phyloP scores from a whole-genome alignment of 2,329 filamentous ascomycete species.

The Aspergillus sp. region DNA sequence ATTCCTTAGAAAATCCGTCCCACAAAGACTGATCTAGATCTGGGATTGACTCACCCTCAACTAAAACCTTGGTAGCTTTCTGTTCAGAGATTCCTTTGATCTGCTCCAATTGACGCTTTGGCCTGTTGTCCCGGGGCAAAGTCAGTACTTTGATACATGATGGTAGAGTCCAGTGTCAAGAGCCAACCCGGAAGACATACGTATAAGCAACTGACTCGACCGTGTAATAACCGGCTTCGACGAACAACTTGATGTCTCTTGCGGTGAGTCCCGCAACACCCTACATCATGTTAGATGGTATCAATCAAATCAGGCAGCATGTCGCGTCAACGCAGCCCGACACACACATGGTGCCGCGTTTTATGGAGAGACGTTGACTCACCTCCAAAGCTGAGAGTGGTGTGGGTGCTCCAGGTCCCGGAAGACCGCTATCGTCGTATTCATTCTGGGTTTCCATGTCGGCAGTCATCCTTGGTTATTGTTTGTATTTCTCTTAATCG shows the following conservation, averaged over 20 bases:
- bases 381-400: slow-evolving; percentile 84
- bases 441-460: slow-evolving; percentile 67
- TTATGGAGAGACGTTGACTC: slow-evolving; percentile 25
- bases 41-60: slow-evolving; percentile 68
- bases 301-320: slow-evolving; percentile 4
- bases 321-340: neutral
- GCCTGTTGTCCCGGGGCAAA: slow-evolving; percentile 39
- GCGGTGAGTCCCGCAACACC: slow-evolving; percentile 87
- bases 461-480: slow-evolving; percentile 35
- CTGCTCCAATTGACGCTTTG: slow-evolving; percentile 75
- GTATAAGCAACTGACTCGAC: slow-evolving; percentile 97
- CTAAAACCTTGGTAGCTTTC: slow-evolving; percentile 87
- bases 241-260: slow-evolving; percentile 86
- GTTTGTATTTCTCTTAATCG: neutral
- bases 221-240: slow-evolving; percentile 91
- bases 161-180: neutral
- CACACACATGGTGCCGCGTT: neutral
- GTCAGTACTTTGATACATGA: neutral
- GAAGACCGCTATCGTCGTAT: slow-evolving; percentile 70
- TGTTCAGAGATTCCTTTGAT: slow-evolving; percentile 98
- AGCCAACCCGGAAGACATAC: slow-evolving; percentile 39
- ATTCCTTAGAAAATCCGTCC: slow-evolving; percentile 7
- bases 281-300: slow-evolving; percentile 46
- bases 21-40: neutral
- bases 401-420: slow-evolving; percentile 89